These are phyloP conservation scores for Chaetomium sp. DNA, from an alignment of 2,329 filamentous ascomycete species.

Conservation along the genomic window DNA sequence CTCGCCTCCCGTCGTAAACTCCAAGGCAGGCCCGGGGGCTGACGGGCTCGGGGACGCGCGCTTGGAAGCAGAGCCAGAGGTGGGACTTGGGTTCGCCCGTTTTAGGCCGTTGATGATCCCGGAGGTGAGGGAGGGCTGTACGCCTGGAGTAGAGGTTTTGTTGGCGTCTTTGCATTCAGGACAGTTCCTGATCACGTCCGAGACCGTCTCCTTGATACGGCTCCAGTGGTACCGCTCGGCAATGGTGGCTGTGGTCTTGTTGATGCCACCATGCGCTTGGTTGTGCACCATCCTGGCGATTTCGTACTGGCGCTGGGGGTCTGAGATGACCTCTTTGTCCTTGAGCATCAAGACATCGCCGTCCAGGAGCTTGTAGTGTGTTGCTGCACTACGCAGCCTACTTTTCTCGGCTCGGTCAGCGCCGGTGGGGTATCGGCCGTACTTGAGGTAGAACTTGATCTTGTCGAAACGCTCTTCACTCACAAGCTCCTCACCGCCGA, in stretches of 20 bases:
- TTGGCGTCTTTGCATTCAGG: constrained; percentile 76
- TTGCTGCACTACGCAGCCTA: constrained; percentile 84
- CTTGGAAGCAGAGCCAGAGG: constrained; percentile 18
- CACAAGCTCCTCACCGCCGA: constrained; percentile 72
- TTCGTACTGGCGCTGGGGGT: constrained; percentile 83
- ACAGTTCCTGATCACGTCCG: constrained; percentile 88
- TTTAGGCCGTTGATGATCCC: constrained; percentile 16
- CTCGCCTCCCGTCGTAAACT: constrained; percentile 7
- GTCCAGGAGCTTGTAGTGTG: constrained; percentile 81
- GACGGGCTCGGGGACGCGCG: constrained; percentile 21
- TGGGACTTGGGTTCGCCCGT: constrained; percentile 17
- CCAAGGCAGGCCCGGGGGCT: constrained; percentile 5
- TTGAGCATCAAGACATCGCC: constrained; percentile 89
- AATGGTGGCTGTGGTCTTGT: constrained; percentile 93
- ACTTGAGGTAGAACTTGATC: constrained; percentile 95
- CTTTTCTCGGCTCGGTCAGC: constrained; percentile 95
- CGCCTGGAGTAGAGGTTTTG: constrained; percentile 37
- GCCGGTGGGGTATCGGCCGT: constrained; percentile 85
- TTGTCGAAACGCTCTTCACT: constrained; percentile 98
- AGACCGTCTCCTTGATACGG: constrained; percentile 94
- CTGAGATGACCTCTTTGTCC: constrained; percentile 92
- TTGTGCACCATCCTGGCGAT: constrained; percentile 75
- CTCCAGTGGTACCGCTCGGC: constrained; percentile 96
- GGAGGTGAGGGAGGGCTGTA: constrained; percentile 10
- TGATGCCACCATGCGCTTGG: constrained; percentile 80